These are phyloP conservation scores for Botrytis aclada DNA, from an alignment of 2,329 filamentous ascomycete species.

Conservation along the genomic window DNA sequence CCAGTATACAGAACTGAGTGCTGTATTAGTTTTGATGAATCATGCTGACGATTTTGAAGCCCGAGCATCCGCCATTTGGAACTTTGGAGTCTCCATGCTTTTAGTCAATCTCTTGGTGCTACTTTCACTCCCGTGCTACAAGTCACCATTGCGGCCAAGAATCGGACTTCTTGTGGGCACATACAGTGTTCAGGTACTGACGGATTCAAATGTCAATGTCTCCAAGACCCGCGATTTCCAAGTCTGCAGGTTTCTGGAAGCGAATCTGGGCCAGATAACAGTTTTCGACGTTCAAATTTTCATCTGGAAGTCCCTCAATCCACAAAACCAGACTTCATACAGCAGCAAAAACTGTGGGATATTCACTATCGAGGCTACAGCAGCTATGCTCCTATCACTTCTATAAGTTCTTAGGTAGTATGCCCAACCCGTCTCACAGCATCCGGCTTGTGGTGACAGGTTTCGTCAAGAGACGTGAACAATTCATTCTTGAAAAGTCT, in stretches of 20 bases:
- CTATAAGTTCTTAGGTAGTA: too few relatives aligned
- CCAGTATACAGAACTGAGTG: neutral
- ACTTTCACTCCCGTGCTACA: neutral
- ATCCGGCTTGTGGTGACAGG: neutral
- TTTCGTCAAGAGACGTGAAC: neutral
- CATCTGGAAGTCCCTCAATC: neutral
- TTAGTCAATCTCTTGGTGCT: neutral
- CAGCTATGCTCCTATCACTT: neutral
- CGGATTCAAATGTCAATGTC: neutral
- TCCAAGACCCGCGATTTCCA: neutral
- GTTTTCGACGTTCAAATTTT: neutral
- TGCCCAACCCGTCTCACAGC: neutral
- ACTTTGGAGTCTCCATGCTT: neutral
- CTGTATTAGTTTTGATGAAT: neutral
- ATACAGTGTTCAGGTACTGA: neutral
- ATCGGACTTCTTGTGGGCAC: neutral
- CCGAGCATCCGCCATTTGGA: neutral
- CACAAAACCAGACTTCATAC: neutral
- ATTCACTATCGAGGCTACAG: accelerated
- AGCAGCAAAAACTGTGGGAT: neutral
- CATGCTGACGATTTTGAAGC: neutral
- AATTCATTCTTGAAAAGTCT: neutral
- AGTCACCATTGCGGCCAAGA: neutral
- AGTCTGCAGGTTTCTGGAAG: neutral
- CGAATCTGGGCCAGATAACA: neutral